Evolutionary conservation across 495 filamentous ascomycete genomes (phyloP).

Genomic region (Niebla homalea): DNA sequence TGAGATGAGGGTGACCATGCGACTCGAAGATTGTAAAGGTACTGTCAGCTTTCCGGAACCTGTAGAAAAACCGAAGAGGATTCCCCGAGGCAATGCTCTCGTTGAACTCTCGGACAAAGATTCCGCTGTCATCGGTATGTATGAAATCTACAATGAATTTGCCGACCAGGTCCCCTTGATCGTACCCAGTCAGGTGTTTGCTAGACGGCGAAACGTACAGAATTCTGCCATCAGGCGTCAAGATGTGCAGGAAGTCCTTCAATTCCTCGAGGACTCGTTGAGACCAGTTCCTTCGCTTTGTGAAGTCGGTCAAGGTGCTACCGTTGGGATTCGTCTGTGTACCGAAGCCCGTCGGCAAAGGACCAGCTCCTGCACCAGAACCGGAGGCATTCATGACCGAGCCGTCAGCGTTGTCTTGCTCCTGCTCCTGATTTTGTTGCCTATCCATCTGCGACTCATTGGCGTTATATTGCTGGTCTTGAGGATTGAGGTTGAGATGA

Average conservation of each 20-base stretch:
- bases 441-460: constrained; percentile 9
- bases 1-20: constrained; percentile 82
- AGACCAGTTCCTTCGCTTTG: constrained; percentile 78
- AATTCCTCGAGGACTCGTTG: constrained; percentile 81
- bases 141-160: constrained; percentile 66
- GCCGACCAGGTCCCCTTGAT: constrained; percentile 53
- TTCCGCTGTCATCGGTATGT: constrained; percentile 73
- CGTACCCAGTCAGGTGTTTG: constrained; percentile 65
- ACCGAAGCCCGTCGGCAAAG: constrained; percentile 41
- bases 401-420: constrained; percentile 11
- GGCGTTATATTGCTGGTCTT: constrained; percentile 14
- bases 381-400: constrained; percentile 19
- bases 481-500: constrained; percentile 17
- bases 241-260: constrained; percentile 75
- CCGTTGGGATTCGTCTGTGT: constrained; percentile 34
- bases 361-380: constrained; percentile 40
- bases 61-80: constrained; percentile 75
- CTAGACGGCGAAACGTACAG: constrained; percentile 73
- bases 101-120: constrained; percentile 82
- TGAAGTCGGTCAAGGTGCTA: constrained; percentile 67
- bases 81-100: constrained; percentile 77
- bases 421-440: constrained; percentile 13
- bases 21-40: constrained; percentile 73
- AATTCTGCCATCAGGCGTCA: constrained; percentile 72
- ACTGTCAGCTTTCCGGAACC: constrained; percentile 64